These are phyloP conservation scores for Candida pseudocylindracea DNA, from an alignment of 1,139 yeast genomes.

Conservation along the genomic window DNA sequence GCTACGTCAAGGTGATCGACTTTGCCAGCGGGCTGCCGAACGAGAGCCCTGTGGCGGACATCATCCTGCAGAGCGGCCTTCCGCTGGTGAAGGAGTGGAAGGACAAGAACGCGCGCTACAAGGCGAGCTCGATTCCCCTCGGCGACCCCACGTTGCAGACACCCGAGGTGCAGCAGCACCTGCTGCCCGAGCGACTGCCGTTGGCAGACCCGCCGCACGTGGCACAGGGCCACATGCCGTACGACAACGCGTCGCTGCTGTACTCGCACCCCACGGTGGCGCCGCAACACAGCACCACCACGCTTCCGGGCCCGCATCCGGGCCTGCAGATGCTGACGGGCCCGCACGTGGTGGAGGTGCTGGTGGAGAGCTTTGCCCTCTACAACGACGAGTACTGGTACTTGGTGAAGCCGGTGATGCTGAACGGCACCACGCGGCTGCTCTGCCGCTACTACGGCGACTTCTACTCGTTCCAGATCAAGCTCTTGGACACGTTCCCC, in stretches of 20 bases:
- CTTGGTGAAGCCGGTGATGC: slow-evolving; percentile 44
- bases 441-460: slow-evolving; percentile 88
- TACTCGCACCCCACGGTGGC: no score
- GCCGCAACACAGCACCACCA: no score
- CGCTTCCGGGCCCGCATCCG: no score
- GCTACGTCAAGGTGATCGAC: slow-evolving; percentile 73
- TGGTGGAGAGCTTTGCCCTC: slow-evolving; percentile 62
- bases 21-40: slow-evolving; percentile 16
- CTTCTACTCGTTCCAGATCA: slow-evolving; percentile 84
- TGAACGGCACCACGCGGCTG: slow-evolving; percentile 46
- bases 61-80: slow-evolving; percentile 37
- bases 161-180: not conserved
- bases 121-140: slow-evolving; percentile 73
- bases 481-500: slow-evolving; percentile 66
- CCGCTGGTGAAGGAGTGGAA: slow-evolving; percentile 97
- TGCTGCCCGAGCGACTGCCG: not conserved
- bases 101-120: slow-evolving; percentile 71
- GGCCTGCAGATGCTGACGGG: not conserved
- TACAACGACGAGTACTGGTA: slow-evolving; percentile 88
- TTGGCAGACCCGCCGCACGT: not conserved
- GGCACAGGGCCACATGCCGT: not conserved
- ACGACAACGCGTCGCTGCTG: not conserved
- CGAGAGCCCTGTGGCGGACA: slow-evolving; percentile 6
- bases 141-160: slow-evolving; percentile 14
- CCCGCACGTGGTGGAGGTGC: slow-evolving; percentile 25